A percentile compares a stretch with the other conserved stretches of the same genome.
phyloP scores from a whole-genome alignment of 2,329 filamentous ascomycete genomes.

The Colletotrichum brevisporum region DNA sequence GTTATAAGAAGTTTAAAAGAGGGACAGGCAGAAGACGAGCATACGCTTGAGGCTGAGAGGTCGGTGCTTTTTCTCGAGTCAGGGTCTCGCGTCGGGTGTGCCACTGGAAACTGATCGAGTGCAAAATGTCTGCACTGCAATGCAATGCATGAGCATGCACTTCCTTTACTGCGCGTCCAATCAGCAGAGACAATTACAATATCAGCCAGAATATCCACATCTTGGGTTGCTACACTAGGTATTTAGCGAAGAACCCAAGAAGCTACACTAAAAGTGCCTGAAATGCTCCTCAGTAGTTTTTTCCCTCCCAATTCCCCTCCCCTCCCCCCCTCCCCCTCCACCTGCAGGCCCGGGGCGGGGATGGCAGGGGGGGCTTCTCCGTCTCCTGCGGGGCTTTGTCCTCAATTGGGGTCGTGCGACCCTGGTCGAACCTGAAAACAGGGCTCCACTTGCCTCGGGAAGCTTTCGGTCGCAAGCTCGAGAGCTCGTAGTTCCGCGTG shows the following conservation, averaged over 20 bases:
- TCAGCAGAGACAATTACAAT: slow-evolving; percentile 35
- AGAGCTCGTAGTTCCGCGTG: slow-evolving; percentile 38
- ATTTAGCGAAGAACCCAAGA: no score
- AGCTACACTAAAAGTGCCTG: no score
- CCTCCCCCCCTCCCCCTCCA: background rate
- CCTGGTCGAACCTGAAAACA: slow-evolving; percentile 24
- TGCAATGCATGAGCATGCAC: slow-evolving; percentile 7
- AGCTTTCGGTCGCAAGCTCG: slow-evolving; percentile 39
- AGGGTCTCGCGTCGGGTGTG: background rate
- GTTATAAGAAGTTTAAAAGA: no score
- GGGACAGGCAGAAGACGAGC: no score
- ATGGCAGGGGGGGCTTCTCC: slow-evolving; percentile 18
- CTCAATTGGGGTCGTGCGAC: slow-evolving; percentile 5
- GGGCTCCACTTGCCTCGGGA: slow-evolving; percentile 24
- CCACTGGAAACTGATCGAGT: slow-evolving; percentile 4
- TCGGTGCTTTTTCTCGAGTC: slow-evolving; percentile 8
- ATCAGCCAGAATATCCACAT: slow-evolving; percentile 23
- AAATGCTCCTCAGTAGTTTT: background rate
- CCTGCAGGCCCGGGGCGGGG: slow-evolving; percentile 16
- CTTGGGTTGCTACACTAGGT: background rate
- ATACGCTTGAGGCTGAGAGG: no score
- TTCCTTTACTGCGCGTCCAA: slow-evolving; percentile 23
- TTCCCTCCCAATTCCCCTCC: background rate
- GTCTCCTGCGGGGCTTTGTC: background rate
- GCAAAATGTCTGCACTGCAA: background rate